These are phyloP conservation scores for Erysimum cheiri DNA, from an alignment of 441 rosid genomes.

Conservation along the genomic window DNA sequence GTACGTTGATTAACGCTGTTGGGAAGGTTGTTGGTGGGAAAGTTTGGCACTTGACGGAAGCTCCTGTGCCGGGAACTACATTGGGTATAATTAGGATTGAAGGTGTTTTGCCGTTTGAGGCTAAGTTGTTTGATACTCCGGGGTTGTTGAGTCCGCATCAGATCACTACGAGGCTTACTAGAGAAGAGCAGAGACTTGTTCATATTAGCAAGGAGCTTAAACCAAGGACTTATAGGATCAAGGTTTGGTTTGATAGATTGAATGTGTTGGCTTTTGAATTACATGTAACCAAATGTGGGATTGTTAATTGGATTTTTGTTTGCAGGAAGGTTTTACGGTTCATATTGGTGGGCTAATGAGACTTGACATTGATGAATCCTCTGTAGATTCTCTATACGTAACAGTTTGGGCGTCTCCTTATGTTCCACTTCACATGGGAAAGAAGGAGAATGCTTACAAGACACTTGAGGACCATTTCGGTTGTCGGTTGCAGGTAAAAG, in stretches of 20 bases:
- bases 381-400: slow-evolving; percentile 75
- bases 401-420: slow-evolving; percentile 91
- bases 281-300: neutral
- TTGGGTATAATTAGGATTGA: slow-evolving; percentile 82
- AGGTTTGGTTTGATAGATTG: slow-evolving; percentile 55
- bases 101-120: slow-evolving; percentile 81
- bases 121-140: slow-evolving; percentile 87
- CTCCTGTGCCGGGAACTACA: slow-evolving; percentile 91
- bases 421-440: slow-evolving; percentile 95
- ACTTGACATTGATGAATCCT: slow-evolving; percentile 76
- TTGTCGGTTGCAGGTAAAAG: slow-evolving; percentile 74
- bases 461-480: slow-evolving; percentile 82
- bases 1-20: slow-evolving; percentile 82
- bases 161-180: slow-evolving; percentile 79
- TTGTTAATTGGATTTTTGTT: slow-evolving; percentile 3
- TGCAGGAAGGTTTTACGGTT: slow-evolving; percentile 76
- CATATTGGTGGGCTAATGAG: slow-evolving; percentile 92
- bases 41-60: slow-evolving; percentile 76
- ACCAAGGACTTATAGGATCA: slow-evolving; percentile 90
- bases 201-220: slow-evolving; percentile 77
- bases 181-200: slow-evolving; percentile 92
- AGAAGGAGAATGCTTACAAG: slow-evolving; percentile 69
- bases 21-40: slow-evolving; percentile 61
- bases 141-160: slow-evolving; percentile 86
- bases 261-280: neutral